Percentiles rank a stretch among this genome's conserved stretches.
Evolutionary conservation across 768 basidiomycete species (phyloP).

Genomic region (Cystofilobasidium bisporidii): DNA sequence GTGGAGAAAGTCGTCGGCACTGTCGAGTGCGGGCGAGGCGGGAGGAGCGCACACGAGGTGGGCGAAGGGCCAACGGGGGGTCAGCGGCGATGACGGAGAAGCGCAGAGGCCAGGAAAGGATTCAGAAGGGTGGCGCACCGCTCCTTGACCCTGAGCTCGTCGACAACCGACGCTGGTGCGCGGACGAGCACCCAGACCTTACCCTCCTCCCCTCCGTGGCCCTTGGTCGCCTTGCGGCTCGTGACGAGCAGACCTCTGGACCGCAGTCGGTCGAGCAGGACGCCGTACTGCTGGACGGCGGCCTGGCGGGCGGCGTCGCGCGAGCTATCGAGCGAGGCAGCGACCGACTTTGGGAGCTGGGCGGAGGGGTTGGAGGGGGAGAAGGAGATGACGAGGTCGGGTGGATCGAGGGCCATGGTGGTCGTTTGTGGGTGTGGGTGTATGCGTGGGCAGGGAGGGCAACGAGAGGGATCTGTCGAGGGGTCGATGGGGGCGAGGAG

Average conservation of each 20-base stretch:
- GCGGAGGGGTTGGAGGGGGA: not conserved
- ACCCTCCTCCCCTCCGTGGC: not conserved
- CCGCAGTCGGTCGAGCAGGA: not conserved
- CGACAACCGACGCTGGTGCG: conserved; percentile 11
- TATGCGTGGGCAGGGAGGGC: too few relatives aligned
- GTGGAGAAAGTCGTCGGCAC: conserved; percentile 39
- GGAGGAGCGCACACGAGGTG: not conserved
- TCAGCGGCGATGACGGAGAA: too few relatives aligned
- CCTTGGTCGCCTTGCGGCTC: conserved; percentile 7
- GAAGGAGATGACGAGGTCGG: conserved; percentile 21
- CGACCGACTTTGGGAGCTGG: not conserved
- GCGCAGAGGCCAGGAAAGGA: not conserved
- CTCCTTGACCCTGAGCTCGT: conserved; percentile 18
- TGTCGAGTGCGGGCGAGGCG: not conserved
- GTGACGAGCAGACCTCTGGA: conserved; percentile 18
- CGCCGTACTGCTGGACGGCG: conserved; percentile 10
- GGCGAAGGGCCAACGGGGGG: not conserved
- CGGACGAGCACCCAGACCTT: conserved; percentile 21
- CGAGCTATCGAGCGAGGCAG: not conserved
- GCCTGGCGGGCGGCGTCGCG: not conserved
- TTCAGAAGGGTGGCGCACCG: conserved; percentile 8
- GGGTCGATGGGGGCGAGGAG: too few relatives aligned
- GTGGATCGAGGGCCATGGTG: not conserved
- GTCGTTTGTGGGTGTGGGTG: too few relatives aligned
- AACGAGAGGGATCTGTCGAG: too few relatives aligned